Percentiles rank a stretch among this genome's conserved stretches.
Conservation (phyloP, 805 yeast species). For the Myxozyma geophila region DNA sequence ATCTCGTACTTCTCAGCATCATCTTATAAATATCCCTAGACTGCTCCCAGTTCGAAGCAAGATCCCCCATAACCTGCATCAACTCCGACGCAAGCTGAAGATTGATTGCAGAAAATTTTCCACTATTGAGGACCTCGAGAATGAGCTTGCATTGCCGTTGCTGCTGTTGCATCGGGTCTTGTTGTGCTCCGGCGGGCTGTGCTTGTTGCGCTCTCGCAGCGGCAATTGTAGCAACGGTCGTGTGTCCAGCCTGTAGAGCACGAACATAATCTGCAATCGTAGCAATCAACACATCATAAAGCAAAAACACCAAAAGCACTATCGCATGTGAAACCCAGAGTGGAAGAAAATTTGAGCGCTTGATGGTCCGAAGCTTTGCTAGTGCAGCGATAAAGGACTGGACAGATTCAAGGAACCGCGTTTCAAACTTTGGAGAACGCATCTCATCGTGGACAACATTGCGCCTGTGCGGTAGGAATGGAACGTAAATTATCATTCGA, state of each 20-base stretch:
- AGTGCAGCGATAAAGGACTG: constrained; percentile 6
- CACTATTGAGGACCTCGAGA: constrained; percentile 9
- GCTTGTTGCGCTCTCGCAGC: background rate
- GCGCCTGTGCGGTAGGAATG: constrained; percentile 19
- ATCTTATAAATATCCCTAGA: constrained; percentile 17
- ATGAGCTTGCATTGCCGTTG: constrained; percentile 12
- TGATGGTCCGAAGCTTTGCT: constrained; percentile 3
- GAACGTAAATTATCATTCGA: constrained; percentile 8
- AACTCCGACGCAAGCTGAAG: constrained; percentile 7
- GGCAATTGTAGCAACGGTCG: background rate
- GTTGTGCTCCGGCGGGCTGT: background rate
- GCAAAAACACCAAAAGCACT: constrained; percentile 9
- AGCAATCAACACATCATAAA: constrained; percentile 20
- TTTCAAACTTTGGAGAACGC: background rate
- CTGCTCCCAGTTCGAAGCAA: constrained; percentile 23
- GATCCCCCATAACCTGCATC: constrained; percentile 15
- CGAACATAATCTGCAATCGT: constrained; percentile 2
- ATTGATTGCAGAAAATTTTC: constrained; percentile 7
- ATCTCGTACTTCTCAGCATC: constrained; percentile 17
- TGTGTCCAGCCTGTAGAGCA: background rate
- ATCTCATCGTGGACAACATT: background rate
- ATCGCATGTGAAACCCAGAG: constrained; percentile 23
- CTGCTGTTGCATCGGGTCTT: background rate
- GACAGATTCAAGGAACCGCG: constrained; percentile 19
- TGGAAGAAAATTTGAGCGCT: constrained; percentile 19